These are phyloP conservation scores for Chalciporus chontae DNA, from an alignment of 768 basidiomycete species.

Conservation along the genomic window DNA sequence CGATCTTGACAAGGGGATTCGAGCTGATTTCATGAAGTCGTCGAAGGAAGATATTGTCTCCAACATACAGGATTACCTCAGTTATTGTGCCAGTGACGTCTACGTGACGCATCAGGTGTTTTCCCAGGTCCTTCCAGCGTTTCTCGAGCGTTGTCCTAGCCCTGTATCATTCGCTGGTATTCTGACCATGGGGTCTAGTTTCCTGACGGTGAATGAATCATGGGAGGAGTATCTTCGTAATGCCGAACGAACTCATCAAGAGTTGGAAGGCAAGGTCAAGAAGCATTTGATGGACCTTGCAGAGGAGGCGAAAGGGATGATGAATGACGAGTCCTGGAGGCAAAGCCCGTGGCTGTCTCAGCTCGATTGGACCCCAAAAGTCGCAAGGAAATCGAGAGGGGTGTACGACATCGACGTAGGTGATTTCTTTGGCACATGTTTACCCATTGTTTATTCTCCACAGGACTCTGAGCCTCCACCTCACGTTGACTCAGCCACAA, in stretches of 20 bases:
- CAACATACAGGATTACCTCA: slow-evolving; percentile 68
- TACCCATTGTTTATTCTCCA: background rate
- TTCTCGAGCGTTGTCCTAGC: slow-evolving; percentile 79
- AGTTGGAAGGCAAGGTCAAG: slow-evolving; percentile 63
- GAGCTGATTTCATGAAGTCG: slow-evolving; percentile 72
- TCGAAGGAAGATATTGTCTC: slow-evolving; percentile 62
- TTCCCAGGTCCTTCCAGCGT: slow-evolving; percentile 71
- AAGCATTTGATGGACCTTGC: slow-evolving; percentile 66
- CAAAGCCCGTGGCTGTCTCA: slow-evolving; percentile 84
- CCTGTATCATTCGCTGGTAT: slow-evolving; percentile 93
- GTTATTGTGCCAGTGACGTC: slow-evolving; percentile 87
- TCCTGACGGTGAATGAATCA: slow-evolving; percentile 83
- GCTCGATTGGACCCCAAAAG: slow-evolving; percentile 93
- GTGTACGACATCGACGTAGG: slow-evolving; percentile 35
- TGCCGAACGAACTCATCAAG: slow-evolving; percentile 74
- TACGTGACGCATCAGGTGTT: slow-evolving; percentile 81
- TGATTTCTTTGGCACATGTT: background rate
- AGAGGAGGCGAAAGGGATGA: slow-evolving; percentile 47
- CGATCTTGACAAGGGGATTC: slow-evolving; percentile 69
- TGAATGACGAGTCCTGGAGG: slow-evolving; percentile 54
- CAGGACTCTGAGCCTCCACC: slow-evolving; percentile 6
- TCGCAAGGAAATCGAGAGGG: slow-evolving; percentile 65
- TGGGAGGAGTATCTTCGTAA: slow-evolving; percentile 82
- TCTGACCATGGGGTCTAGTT: slow-evolving; percentile 86
- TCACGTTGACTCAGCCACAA: background rate